phyloP scores from a whole-genome alignment of 2,329 filamentous ascomycete genomes.

The Colletotrichum noveboracense region DNA sequence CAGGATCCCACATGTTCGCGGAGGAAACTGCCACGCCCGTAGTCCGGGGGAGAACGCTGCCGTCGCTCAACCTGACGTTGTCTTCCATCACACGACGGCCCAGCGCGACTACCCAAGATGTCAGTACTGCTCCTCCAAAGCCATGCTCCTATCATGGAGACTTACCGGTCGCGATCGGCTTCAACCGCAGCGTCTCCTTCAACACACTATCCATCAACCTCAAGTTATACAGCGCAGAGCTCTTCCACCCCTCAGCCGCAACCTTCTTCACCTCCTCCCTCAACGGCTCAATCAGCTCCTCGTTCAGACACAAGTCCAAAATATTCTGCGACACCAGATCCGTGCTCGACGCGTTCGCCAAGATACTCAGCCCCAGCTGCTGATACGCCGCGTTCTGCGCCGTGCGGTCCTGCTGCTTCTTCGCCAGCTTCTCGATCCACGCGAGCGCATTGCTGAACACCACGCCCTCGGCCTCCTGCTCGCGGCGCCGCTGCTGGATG shows the following conservation, averaged over 20 bases:
- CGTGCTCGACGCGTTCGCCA: constrained; percentile 48
- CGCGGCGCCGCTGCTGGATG: constrained; percentile 30
- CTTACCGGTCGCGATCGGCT: not conserved
- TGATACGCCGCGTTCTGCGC: constrained; percentile 71
- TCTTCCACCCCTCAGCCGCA: constrained; percentile 39
- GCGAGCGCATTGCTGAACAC: constrained; percentile 42
- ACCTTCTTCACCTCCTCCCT: constrained; percentile 44
- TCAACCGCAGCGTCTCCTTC: constrained; percentile 40
- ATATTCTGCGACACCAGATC: constrained; percentile 41
- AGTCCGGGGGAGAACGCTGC: not conserved
- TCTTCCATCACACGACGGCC: not conserved
- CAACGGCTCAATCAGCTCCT: constrained; percentile 43
- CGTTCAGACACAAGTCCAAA: constrained; percentile 41
- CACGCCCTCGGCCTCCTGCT: constrained; percentile 28
- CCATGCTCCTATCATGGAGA: not conserved
- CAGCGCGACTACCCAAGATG: not conserved
- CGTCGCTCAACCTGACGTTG: not conserved
- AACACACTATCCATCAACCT: constrained; percentile 46
- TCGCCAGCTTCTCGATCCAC: constrained; percentile 42
- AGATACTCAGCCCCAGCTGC: constrained; percentile 79
- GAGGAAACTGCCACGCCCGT: not conserved
- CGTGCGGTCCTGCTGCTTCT: constrained; percentile 42
- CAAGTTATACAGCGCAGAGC: constrained; percentile 39
- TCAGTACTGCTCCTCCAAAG: not conserved
- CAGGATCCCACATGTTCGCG: not conserved